Evolutionary conservation across 2,329 filamentous ascomycete species (phyloP).

Genomic region (Fusarium sp.): DNA sequence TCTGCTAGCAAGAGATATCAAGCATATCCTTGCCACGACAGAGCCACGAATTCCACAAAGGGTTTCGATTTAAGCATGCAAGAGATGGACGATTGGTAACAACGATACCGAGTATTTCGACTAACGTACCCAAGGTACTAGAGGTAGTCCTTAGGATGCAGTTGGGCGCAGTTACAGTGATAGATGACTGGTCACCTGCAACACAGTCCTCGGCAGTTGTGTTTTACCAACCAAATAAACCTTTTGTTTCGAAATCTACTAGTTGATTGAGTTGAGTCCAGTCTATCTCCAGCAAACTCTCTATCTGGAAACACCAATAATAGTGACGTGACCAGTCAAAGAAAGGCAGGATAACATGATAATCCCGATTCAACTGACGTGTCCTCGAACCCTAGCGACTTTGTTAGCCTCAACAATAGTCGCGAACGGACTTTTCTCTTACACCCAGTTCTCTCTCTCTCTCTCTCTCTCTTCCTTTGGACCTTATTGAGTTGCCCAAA

Average conservation of each 20-base stretch:
- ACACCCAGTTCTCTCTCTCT: not conserved
- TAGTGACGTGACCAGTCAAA: not conserved
- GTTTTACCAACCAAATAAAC: not conserved
- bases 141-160: not conserved
- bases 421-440: not conserved
- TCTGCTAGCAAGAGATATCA: not conserved
- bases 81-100: conserved; percentile 11
- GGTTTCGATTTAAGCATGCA: not conserved
- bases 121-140: not conserved
- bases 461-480: not conserved
- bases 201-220: conserved; percentile 8
- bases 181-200: conserved; percentile 2
- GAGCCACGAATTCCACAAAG: not conserved
- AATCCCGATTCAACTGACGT: not conserved
- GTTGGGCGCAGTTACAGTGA: not conserved
- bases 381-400: not conserved
- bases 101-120: not conserved
- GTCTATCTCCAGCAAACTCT: not conserved
- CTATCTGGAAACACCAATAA: not conserved
- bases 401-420: not conserved
- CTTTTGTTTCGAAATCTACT: not conserved
- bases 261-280: conserved; percentile 9
- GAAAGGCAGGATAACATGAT: conserved; percentile 1
- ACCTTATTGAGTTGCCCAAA: not conserved
- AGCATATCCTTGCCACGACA: conserved; percentile 19